phyloP scores from a whole-genome alignment of 140 eudicot genomes.

The Senecio squalidus region DNA sequence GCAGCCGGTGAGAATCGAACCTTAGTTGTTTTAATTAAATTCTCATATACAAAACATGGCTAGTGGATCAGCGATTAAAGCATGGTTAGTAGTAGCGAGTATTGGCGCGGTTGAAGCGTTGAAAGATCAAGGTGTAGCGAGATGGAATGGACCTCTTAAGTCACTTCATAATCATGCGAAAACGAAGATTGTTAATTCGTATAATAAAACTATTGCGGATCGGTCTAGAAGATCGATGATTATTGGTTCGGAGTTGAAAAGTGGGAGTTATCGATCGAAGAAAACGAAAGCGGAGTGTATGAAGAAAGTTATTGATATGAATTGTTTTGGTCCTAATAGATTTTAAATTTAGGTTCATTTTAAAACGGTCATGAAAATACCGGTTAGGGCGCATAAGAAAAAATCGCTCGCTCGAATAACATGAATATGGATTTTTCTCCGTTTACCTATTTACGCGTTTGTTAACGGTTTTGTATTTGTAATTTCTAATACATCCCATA shows the following conservation, averaged over 20 bases:
- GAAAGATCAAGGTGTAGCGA: slow-evolving; percentile 49
- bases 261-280: slow-evolving; percentile 14
- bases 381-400: too few relatives aligned
- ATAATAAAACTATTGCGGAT: slow-evolving; percentile 12
- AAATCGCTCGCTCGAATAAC: too few relatives aligned
- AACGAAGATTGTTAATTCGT: slow-evolving; percentile 21
- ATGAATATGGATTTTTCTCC: too few relatives aligned
- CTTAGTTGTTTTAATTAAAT: background rate
- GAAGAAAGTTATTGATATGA: slow-evolving; percentile 47
- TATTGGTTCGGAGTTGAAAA: slow-evolving; percentile 19
- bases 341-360: slow-evolving; percentile 16
- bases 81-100: slow-evolving; percentile 45
- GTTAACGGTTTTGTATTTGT: slow-evolving; percentile 12
- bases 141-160: slow-evolving; percentile 48
- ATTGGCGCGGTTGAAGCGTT: slow-evolving; percentile 28
- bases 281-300: slow-evolving; percentile 36
- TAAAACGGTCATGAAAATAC: too few relatives aligned
- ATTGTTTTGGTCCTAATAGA: slow-evolving; percentile 65
- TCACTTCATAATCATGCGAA: slow-evolving; percentile 43
- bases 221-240: slow-evolving; percentile 10
- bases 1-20: too few relatives aligned
- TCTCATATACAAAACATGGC: slow-evolving; percentile 13
- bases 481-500: background rate
- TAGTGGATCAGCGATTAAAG: slow-evolving; percentile 22
- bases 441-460: background rate